These are phyloP conservation scores for Monilinia polystroma DNA, from an alignment of 2,329 filamentous ascomycete genomes.

Conservation along the genomic window DNA sequence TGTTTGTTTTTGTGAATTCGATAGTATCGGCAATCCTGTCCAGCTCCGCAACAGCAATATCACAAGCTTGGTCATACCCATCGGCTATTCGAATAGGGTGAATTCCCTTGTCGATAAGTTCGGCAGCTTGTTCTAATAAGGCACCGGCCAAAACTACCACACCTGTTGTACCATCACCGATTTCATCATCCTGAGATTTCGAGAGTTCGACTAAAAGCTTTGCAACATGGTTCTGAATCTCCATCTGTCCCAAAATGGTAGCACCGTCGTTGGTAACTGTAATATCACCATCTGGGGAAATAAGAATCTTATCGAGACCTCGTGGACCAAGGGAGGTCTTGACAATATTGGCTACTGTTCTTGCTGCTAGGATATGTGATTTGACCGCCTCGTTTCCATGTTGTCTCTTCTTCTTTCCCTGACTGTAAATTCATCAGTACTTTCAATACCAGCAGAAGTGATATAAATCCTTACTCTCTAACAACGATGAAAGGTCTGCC, in stretches of 20 bases:
- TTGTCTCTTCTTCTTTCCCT: conserved; percentile 96
- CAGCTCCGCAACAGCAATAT: conserved; percentile 89
- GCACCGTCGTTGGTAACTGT: conserved; percentile 99
- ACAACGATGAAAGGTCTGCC: conserved; percentile 97
- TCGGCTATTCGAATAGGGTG: conserved; percentile 98
- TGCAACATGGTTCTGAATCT: conserved; percentile 96
- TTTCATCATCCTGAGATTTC: conserved; percentile 98
- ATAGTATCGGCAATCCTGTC: conserved; percentile 92
- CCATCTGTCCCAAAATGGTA: conserved; percentile 97
- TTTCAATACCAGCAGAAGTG: conserved; percentile 27
- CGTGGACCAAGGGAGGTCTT: conserved; percentile 95
- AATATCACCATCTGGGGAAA: conserved; percentile 97
- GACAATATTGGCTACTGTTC: conserved; percentile 94
- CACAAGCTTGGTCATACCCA: conserved; percentile 95
- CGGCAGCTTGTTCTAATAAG: conserved; percentile 91
- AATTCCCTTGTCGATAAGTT: conserved; percentile 99
- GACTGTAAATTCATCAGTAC: conserved; percentile 53
- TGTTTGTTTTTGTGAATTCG: conserved; percentile 77
- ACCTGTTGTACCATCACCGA: conserved; percentile 96
- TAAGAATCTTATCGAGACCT: conserved; percentile 97
- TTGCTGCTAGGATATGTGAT: conserved; percentile 93
- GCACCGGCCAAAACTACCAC: conserved; percentile 95
- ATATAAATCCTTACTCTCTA: conserved; percentile 72
- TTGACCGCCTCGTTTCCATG: conserved; percentile 98
- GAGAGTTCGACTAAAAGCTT: conserved; percentile 96